Evolutionary conservation across 495 filamentous ascomycete genomes (phyloP), one percentile per base, ranked within the genome.

Genomic region (Neurospora sp.): DNA sequence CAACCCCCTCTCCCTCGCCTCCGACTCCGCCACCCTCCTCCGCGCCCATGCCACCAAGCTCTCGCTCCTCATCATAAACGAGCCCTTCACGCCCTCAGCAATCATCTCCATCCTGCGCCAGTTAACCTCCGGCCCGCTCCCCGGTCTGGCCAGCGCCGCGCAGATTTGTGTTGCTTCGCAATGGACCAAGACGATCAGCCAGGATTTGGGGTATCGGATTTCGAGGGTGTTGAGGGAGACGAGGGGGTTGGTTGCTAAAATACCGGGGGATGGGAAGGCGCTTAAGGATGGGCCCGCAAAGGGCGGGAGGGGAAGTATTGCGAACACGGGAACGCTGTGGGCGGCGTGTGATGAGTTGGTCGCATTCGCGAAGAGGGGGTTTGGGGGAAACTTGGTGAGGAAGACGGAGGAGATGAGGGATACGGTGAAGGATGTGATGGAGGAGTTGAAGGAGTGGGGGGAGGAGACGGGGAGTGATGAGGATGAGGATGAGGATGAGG

Each of bases 391-490:
- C 44, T 78, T 93, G 22, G 79, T 88, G 14, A 79, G 84, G 68
- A 91, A 89, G 74, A 89, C 87, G 18, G 88, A 91, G 76, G 84
- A 90, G 73, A 92, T 89, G 75, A 83, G 89, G 69, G 91, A 91
- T 74, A 86, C 92, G 12, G 80, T 97, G 16, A 86, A 91, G 73
- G 94, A 97, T 83, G 91, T 93, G 0, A 85, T 96, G 38, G 87
- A 90, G 75, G 94, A 97, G 81, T 81, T 97, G 74, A 92, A 93
- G 73, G 91, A 93, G 76, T 97, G 94, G 91, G 89, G 91, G 69
- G 90, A 90, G n/a, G 89, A 90, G 74, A 86, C 85, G 27, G 84
- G 83, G 3, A 81, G 80, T 0, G 85, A 86, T 4, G 83, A 35
- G 0, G 31, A 85, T 2, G 84, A 86, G 11, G 82, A 83, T 3